A percentile compares a stretch with the other conserved stretches of the same genome.
These are phyloP conservation scores for Fusarium ambrosium DNA, from an alignment of 2,329 filamentous ascomycete genomes.

Conservation along the genomic window DNA sequence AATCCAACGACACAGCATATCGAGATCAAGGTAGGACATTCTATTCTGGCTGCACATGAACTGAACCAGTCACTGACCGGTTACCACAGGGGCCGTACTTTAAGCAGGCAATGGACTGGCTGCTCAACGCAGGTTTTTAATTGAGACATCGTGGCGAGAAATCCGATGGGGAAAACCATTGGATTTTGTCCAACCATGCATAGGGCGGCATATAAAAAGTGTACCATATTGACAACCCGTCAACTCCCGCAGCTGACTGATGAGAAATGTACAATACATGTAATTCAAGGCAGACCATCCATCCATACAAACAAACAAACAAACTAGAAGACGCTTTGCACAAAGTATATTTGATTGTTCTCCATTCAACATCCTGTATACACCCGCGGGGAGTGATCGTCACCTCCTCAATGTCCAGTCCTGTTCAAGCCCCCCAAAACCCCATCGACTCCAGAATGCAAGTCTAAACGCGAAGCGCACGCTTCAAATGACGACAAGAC, in stretches of 20 bases:
- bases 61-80: conserved; percentile 12
- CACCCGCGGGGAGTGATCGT: conserved; percentile 41
- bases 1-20: conserved; percentile 79
- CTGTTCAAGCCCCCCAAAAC: conserved; percentile 31
- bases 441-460: conserved; percentile 48
- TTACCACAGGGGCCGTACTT: conserved; percentile 51
- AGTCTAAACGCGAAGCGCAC: conserved; percentile 47
- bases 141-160: neutral
- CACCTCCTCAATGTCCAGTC: conserved; percentile 29
- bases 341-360: conserved; percentile 46
- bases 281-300: conserved; percentile 44
- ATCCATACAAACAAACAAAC: conserved; percentile 17
- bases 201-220: conserved; percentile 38
- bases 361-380: conserved; percentile 44
- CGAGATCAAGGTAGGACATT: conserved; percentile 72
- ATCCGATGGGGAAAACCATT: neutral
- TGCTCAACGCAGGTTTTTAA: conserved; percentile 54
- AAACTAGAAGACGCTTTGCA: conserved; percentile 31
- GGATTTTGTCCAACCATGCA: neutral
- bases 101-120: conserved; percentile 49
- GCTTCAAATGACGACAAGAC: conserved; percentile 45
- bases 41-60: neutral
- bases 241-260: conserved; percentile 29
- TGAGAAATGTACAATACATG: conserved; percentile 48
- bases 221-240: conserved; percentile 46